Evolutionary conservation across 305 asterid species (phyloP).

Genomic region (Fraxinus sp.): DNA sequence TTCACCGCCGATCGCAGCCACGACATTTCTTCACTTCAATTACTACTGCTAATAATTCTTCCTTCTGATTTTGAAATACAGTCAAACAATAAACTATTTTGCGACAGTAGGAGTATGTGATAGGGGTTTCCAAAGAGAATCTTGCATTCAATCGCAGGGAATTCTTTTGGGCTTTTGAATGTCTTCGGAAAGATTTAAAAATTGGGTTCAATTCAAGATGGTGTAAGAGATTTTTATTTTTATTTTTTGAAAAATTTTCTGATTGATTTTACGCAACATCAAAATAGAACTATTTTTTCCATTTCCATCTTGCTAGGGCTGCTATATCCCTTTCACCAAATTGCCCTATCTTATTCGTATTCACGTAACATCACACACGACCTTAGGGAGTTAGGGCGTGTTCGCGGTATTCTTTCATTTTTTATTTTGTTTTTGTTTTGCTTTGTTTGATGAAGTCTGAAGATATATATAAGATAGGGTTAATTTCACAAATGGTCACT

Average conservation of each 20-base stretch:
- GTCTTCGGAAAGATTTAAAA: neutral
- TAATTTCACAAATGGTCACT: no score
- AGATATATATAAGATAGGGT: no score
- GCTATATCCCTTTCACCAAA: neutral
- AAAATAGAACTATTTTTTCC: neutral
- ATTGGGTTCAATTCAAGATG: neutral
- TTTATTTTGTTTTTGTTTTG: no score
- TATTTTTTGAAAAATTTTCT: neutral
- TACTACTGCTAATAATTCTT: neutral
- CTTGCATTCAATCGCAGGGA: constrained; percentile 17
- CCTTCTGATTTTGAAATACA: neutral
- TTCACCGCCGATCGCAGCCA: constrained; percentile 95
- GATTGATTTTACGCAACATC: neutral
- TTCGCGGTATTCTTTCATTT: neutral
- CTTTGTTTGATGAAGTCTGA: no score
- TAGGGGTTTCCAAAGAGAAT: neutral
- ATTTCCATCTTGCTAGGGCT: neutral
- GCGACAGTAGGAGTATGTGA: neutral
- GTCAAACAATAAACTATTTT: neutral
- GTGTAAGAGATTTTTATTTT: neutral
- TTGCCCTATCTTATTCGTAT: neutral
- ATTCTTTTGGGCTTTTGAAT: neutral
- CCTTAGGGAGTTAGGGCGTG: neutral
- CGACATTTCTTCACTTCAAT: constrained; percentile 48
- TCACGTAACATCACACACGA: neutral